Base-by-base conservation (phyloP, 495 filamentous ascomycete genomes). In the Trypethelium eluteriae region DNA sequence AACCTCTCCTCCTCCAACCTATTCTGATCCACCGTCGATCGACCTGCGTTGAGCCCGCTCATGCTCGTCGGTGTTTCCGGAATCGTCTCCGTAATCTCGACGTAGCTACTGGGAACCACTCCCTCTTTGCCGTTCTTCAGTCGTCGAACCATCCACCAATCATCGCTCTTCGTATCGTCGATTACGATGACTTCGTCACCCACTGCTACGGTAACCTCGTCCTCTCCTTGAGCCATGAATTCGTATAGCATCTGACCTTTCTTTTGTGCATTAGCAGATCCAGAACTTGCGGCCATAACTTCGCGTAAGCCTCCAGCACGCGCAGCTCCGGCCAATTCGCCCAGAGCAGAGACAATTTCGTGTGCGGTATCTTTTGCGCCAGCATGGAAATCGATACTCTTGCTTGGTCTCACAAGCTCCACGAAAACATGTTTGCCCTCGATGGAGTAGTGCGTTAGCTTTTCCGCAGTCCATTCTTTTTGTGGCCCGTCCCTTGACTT, bases 401-500 rank as follows among this genome's bases (percentile, higher is more conserved):
- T 96, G 74, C 89, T 95, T 9, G 94, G 94, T 41, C 88, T 80
- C 49, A 96, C 87, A 41, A 98, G 81, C 74, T 98, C 94, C 68
- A 99, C 79, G 73, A 99, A 99, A 16, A 99, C 89, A 76, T 98
- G 94, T 74, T 99, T 99, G 16, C 93, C 93, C 80, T 99, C 94
- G 57, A 95, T 90, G 11, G 91, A 96, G 78, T 99, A 98, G 75
- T 96, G 89, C 16, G 86, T 90, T 76, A 99, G 86, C 74, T 91
- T 93, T 39, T 97, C 91, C 0, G 92, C 92, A 0, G 87, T 88
- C 94, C 94, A 99, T 74, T 96, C 93, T 72, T 95, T 87, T 67
- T 88, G 87, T 9, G 87, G 86, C 9, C 90, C 92, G 73, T 95
- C 91, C 44, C 81, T 76, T 11, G 82, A 76, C 66, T 88, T 90